A percentile compares a stretch with the other conserved stretches of the same genome.
Conservation (phyloP, 164 flowering plant genomes). For the Kingdonia uniflora region DNA sequence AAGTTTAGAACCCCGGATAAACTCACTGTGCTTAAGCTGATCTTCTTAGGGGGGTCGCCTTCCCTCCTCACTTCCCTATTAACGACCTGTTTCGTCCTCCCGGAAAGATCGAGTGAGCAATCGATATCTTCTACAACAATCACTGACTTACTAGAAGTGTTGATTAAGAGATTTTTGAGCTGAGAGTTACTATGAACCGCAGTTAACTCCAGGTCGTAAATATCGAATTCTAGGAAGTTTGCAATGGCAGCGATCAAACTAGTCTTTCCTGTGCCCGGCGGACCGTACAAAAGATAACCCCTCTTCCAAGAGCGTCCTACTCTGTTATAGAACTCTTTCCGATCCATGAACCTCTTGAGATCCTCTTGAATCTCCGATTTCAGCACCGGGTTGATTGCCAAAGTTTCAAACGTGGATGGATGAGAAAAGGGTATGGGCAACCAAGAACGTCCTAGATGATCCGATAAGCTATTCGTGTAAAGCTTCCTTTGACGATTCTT, state of each 20-base stretch:
- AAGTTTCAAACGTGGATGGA: no score
- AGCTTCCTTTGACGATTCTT: no score
- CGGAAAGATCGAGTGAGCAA: conserved; percentile 18
- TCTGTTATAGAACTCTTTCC: no score
- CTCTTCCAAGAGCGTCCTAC: no score
- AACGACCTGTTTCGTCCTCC: conserved; percentile 2
- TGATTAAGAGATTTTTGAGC: conserved; percentile 15
- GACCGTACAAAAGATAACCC: no score
- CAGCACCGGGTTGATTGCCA: no score
- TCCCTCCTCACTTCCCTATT: not conserved
- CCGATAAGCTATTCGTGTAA: no score
- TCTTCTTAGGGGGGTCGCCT: not conserved
- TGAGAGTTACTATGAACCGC: conserved; percentile 18
- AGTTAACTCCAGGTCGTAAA: conserved; percentile 24
- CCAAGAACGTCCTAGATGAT: no score
- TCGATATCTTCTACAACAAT: conserved; percentile 25
- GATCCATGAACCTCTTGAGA: no score
- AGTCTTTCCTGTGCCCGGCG: conserved; percentile 22
- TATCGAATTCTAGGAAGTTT: conserved; percentile 22
- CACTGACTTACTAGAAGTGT: conserved; percentile 19
- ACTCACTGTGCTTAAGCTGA: conserved; percentile 9
- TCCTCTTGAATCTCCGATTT: no score
- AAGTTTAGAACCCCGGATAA: conserved; percentile 19
- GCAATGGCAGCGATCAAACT: conserved; percentile 28
- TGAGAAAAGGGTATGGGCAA: no score